These are phyloP conservation scores for Arxiozyma heterogenica DNA, from an alignment of 1,139 yeast genomes.

Conservation along the genomic window DNA sequence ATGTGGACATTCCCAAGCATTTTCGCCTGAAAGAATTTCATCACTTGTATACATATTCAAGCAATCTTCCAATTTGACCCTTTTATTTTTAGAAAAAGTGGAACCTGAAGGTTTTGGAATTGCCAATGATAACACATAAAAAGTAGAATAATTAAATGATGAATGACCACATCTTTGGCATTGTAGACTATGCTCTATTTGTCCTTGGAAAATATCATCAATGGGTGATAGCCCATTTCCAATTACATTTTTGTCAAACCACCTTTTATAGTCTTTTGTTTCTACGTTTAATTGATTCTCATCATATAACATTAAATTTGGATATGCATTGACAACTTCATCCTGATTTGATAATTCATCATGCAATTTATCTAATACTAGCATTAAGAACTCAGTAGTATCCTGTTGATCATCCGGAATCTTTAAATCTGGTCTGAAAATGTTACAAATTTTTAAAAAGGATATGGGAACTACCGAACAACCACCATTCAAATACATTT, in stretches of 20 bases:
- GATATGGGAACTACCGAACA: conserved; percentile 57
- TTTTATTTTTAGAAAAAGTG: conserved; percentile 28
- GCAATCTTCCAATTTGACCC: conserved; percentile 49
- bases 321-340: conserved; percentile 33
- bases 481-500: conserved; percentile 45
- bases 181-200: conserved; percentile 51
- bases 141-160: conserved; percentile 51
- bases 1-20: conserved; percentile 72
- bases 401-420: conserved; percentile 73
- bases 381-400: conserved; percentile 64
- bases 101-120: conserved; percentile 39
- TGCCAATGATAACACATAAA: conserved; percentile 57
- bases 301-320: conserved; percentile 33
- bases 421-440: conserved; percentile 52
- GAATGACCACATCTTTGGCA: conserved; percentile 58
- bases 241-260: conserved; percentile 46
- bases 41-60: conserved; percentile 58
- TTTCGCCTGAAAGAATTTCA: conserved; percentile 60
- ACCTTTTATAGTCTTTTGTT: conserved; percentile 45
- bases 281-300: conserved; percentile 28
- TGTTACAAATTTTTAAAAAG: conserved; percentile 46
- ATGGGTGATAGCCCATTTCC: conserved; percentile 60
- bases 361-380: conserved; percentile 56
- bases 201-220: conserved; percentile 56
- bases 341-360: conserved; percentile 48